Base-by-base conservation (phyloP, 1,284 basidiomycete species). In the Ganoderma multipileum region DNA sequence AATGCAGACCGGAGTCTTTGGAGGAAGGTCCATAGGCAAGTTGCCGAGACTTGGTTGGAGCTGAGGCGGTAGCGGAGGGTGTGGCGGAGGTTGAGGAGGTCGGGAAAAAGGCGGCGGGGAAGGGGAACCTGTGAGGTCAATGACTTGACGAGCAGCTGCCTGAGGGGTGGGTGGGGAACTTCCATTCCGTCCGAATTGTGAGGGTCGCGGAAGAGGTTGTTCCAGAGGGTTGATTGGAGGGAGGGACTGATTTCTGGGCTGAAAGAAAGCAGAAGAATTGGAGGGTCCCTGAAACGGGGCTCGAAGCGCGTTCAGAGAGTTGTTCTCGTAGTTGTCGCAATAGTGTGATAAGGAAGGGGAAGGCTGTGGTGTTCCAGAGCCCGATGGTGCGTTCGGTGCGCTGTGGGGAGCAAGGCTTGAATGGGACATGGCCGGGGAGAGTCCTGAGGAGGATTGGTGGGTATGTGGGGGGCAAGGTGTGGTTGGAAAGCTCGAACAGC, bases 1-100 rank as follows among this genome's bases (percentile, higher is more conserved):
- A 67, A 98, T 96, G 79, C 96, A 97, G 59, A 97, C 88, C 16
- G 92, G 91, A 0, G 91, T 92, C 81, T 90, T 92, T 12, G 89
- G 90, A 14, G 90, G 84, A 28, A 93, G 79, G 64, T 91, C 87
- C 50, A 68, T 61, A 33, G 78, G 71, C n/a, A 78, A 57, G 63
- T 75, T 68, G 36, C 71, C 73, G 61, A 67, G 70, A 55, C 47
- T 68, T 57, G 68, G 66, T 39, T 52, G 47, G 50, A 18, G 47
- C 38, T 71, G 68, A 62, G 41, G 68, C 14, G 68, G 69, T 23
- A 38, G 61, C 16, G 69, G 71, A 59, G 64, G 73, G 42, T 63
- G 76, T 36, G 73, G 70, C 42, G 54, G 67, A n/a, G 59, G 57
- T 68, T 47, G 69, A 5, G 66, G 63, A 28, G 16, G 65, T 28